Base-by-base conservation (phyloP, 805 yeast species). In the Novakomyces olei region DNA sequence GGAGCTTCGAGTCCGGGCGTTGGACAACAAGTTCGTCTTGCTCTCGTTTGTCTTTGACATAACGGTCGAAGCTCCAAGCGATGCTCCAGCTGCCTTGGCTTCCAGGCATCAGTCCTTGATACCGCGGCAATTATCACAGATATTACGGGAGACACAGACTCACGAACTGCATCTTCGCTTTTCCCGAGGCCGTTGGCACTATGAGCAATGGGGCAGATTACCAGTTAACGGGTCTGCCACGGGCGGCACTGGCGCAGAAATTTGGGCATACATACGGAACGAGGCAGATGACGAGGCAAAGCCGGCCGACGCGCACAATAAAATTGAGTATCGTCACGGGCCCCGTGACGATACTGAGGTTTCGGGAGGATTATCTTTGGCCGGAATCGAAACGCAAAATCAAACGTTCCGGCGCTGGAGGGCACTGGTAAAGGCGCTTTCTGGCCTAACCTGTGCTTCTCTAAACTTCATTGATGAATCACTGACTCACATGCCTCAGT, bases 241-340 rank as follows among this genome's bases (percentile, higher is more conserved):
- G 33, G 98, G 98, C 19, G 96, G 96, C 2, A 75, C 85, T 2
- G 98, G 98, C 30, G 92, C 85, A 10, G 98, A 88, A 51, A 45
- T 88, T 6, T 81, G 92, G 81, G 83, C 95, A 0, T 60, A 69
- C 26, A 63, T 88, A 18, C 85, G 73, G 44, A 83, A 85, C 0
- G 53, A 48, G 1, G 43, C 58, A 16, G 54, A 55, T 1, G n/a
- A n/a, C n/a, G 65, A 57, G 3, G 88, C 85, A 2, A n/a, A n/a
- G n/a, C 61, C 25, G n/a, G 3, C 25, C 25, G 25, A 22, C 9
- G 3, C 3, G 3, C 25, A 10, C 25, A 22, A 12, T 12, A 3
- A 2, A 22, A 15, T 4, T 9, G n/a, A 14, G 9, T 15, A 14
- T 14, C n/a, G n/a, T n/a, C n/a, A n/a, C 32, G 32, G 3, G 17